Base-by-base conservation (phyloP, 148 eudicot genomes). In the Chenopodium quinoa region DNA sequence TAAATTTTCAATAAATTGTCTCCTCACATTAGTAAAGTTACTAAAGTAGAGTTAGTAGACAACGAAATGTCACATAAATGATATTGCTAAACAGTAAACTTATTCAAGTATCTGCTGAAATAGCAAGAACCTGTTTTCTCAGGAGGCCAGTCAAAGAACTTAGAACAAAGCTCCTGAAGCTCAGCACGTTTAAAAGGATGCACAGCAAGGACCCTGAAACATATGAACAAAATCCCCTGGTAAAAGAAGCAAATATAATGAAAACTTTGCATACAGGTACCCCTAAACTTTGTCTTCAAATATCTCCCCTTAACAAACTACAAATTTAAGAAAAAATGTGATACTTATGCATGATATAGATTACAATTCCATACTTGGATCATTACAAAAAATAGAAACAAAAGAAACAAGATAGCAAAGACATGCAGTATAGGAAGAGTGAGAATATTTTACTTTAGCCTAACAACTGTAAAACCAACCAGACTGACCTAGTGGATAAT, bases 141-240 rank as follows among this genome's bases (percentile, higher is more conserved):
- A 22, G 94, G 92, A 85, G 96, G 90, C 98, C 98, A 95, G 34
- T 82, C 94, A 64, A 95, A 93, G 82, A 79, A 90, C 76, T 85
- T 88, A 78, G 85, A 83, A 79, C 98, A 95, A 82, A 91, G 77
- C 74, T 91, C 88, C 86, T 91, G 98, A 87, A 93, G 88, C 84
- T 80, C 86, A 82, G 75, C 67, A 60, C 88, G 91, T 52, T 87
- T 86, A 83, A 93, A 91, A 81, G 91, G 89, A 81, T 83, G 85
- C 54, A 83, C 34, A 71, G 90, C 90, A 80, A 93, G 92, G 82
- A 84, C 91, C 91, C 98, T 93, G 86, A 85, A 82, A 71, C 12
- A 48, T 16, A 34, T 50, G 48, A 81, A 80, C 52, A 81, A 25
- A 19, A 60, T 54, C 7, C 44, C 44, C 44, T 40, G 67, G 67